These are phyloP conservation scores for Solanum pinnatisectum DNA, from an alignment of 257 asterid species.

Conservation along the genomic window DNA sequence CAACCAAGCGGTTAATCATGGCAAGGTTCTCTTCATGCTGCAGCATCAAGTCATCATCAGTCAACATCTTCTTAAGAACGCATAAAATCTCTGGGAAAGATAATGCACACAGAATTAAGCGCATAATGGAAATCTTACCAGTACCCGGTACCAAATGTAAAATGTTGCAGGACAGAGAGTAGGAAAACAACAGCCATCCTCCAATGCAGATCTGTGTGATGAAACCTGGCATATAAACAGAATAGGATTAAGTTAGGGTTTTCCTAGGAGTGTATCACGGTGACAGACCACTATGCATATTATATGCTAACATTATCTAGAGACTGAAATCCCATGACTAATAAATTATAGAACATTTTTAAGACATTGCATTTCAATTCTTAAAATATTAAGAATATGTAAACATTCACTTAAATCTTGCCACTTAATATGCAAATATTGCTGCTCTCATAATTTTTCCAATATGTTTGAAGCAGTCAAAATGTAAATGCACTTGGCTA, in stretches of 20 bases:
- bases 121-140: constrained; percentile 37
- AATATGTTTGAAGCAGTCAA: neutral
- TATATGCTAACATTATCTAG: neutral
- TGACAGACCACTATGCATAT: constrained; percentile 1
- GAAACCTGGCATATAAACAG: constrained; percentile 37
- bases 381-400: neutral
- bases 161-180: constrained; percentile 60
- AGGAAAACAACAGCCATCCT: constrained; percentile 43
- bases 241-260: neutral
- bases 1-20: constrained; percentile 56
- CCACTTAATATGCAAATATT: neutral
- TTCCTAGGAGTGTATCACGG: neutral
- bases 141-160: constrained; percentile 63
- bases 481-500: neutral
- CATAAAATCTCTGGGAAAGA: neutral
- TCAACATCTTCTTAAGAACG: constrained; percentile 9
- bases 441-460: neutral
- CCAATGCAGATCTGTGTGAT: constrained; percentile 26
- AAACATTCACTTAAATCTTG: neutral
- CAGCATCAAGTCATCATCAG: constrained; percentile 15
- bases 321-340: neutral
- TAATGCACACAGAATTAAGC: neutral
- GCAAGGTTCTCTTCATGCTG: constrained; percentile 85
- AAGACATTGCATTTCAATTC: neutral
- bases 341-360: neutral